Evolutionary conservation across 768 basidiomycete species (phyloP).

Genomic region (Hypholoma fasciculare): DNA sequence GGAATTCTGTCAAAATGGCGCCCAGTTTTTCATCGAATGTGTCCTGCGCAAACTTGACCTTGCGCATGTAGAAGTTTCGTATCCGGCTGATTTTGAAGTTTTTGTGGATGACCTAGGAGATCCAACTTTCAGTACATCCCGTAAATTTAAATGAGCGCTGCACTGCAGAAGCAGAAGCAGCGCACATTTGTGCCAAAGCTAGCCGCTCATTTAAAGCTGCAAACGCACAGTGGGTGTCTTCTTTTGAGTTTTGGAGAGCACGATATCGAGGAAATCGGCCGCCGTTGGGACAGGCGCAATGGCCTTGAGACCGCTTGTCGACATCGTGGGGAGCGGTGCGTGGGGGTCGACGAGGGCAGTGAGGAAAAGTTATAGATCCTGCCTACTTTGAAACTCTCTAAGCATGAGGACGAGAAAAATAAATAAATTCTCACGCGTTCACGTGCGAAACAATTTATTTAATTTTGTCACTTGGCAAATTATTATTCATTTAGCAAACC

Average conservation of each 20-base stretch:
- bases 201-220: not conserved
- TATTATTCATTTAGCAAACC: no score
- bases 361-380: not conserved
- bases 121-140: not conserved
- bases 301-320: conserved; percentile 90
- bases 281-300: conserved; percentile 99
- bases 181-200: not conserved
- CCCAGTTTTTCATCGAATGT: conserved; percentile 94
- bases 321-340: conserved; percentile 38
- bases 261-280: conserved; percentile 91
- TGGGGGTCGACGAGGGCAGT: conserved; percentile 1
- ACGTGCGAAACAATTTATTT: not conserved
- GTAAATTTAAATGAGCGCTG: not conserved
- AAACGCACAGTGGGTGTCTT: conserved; percentile 89
- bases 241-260: conserved; percentile 90
- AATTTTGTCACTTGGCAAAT: not conserved
- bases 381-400: no score
- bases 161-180: not conserved
- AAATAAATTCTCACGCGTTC: conserved; percentile 10
- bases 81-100: conserved; percentile 99
- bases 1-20: conserved; percentile 94
- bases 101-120: conserved; percentile 89
- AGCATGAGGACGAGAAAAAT: conserved; percentile 5
- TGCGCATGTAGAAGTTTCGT: conserved; percentile 98
- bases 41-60: conserved; percentile 98